Base-by-base conservation (phyloP, 75 land plant species). In the Picea sitchensis region DNA sequence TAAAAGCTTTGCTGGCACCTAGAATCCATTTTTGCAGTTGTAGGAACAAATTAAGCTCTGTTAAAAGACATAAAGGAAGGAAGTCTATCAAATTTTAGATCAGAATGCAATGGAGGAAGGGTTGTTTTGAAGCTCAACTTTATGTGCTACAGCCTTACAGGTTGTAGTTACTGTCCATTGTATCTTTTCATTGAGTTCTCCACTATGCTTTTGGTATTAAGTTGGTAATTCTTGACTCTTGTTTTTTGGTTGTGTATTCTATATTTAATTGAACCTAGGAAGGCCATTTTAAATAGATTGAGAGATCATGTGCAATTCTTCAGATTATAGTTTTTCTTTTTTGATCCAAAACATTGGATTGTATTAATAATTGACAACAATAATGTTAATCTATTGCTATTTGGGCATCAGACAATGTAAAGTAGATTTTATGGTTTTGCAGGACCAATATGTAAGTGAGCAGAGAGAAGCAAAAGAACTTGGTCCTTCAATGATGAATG, bases 401-500 rank as follows among this genome's bases (percentile, higher is more conserved):
- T 11, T 9, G 3, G 44, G 47, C 51, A 71, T 2, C 18, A 44
- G 74, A 47, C 9, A 71, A n/a, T 21, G 51, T 71, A 41, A 71
- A 12, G 54, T n/a, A 44, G 26, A 11, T 71, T 47, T n/a, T 44
- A 21, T 71, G 56, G 21, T 20, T 31, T 59, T 71, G 18, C 84
- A 93, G 96, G 96, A 90, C 64, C 78, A 83, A 75, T 79, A 65
- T 69, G 84, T 79, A 59, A 80, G 78, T 64, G 90, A 88, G 34
- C 88, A 80, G 41, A 78, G 74, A 69, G 84, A 85, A 21, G 83
- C 82, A 79, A 83, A 83, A 67, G 92, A 91, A 34, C 59, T 61
- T 65, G 91, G 95, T 26, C 99, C 99, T 20, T 80, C 90, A 36
- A 80, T 80, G 80, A 85, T 94, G 62, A 96, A 96, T 88, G 99